A percentile compares a stretch with the other conserved stretches of the same genome.
phyloP scores from a whole-genome alignment of 768 basidiomycete genomes.

The Serpula lacrymans region DNA sequence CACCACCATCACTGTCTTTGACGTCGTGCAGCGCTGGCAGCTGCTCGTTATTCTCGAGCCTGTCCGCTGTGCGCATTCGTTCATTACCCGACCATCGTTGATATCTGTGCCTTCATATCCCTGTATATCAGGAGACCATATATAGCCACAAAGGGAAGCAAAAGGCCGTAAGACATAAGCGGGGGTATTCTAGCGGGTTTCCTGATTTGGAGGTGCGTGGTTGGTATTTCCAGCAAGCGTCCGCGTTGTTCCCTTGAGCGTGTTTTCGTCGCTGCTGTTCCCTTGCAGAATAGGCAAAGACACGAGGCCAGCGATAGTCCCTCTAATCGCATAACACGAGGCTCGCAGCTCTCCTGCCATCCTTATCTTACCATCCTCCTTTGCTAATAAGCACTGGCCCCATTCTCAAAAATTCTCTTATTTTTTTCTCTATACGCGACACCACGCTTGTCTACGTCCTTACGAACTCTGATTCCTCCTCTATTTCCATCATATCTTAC shows the following conservation, averaged over 20 bases:
- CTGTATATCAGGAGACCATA: too few relatives aligned
- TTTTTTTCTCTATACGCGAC: slow-evolving; percentile 28
- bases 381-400: slow-evolving; percentile 17
- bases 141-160: too few relatives aligned
- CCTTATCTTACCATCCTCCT: slow-evolving; percentile 18
- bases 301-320: slow-evolving; percentile 45
- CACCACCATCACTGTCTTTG: slow-evolving; percentile 2
- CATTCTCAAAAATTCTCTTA: slow-evolving; percentile 14
- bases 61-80: background rate
- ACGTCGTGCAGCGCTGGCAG: slow-evolving; percentile 10
- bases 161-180: too few relatives aligned
- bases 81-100: slow-evolving; percentile 9
- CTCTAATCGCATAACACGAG: slow-evolving; percentile 48
- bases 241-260: slow-evolving; percentile 23
- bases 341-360: slow-evolving; percentile 31
- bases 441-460: slow-evolving; percentile 23
- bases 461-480: slow-evolving; percentile 27
- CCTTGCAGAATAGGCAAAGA: slow-evolving; percentile 39
- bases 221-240: slow-evolving; percentile 33
- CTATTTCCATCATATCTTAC: slow-evolving; percentile 24
- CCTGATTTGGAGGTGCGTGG: slow-evolving; percentile 24
- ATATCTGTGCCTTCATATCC: too few relatives aligned
- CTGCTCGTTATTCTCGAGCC: slow-evolving; percentile 4
- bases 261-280: slow-evolving; percentile 20
- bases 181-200: slow-evolving; percentile 15